phyloP scores from a whole-genome alignment of 78 protist species.

The Creolimax fragrantissima region DNA sequence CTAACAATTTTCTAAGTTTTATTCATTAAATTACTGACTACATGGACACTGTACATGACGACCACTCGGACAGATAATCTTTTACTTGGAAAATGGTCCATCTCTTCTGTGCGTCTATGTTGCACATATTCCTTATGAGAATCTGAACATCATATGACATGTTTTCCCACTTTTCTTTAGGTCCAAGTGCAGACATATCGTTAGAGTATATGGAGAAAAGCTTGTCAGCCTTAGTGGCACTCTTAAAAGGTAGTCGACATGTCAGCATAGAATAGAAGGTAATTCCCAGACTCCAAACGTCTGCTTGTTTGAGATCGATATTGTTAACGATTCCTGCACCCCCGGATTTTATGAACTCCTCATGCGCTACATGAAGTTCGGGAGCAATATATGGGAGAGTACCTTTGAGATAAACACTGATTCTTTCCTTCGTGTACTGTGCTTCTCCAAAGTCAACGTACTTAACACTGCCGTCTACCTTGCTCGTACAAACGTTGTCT shows the following conservation, averaged over 20 bases:
- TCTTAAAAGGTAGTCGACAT: background rate
- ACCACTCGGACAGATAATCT: background rate
- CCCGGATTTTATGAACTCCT: background rate
- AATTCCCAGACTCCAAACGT: slow-evolving; percentile 10
- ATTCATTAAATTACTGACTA: too few species aligned
- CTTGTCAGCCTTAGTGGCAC: background rate
- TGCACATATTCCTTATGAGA: background rate
- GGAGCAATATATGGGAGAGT: background rate
- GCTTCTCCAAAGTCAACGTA: background rate
- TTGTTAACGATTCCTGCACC: background rate
- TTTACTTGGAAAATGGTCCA: background rate
- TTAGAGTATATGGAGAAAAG: background rate
- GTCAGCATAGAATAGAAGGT: background rate
- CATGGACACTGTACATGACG: background rate
- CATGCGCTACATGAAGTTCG: background rate
- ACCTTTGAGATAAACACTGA: background rate
- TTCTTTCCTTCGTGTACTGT: background rate
- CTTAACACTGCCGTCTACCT: background rate
- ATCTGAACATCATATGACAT: background rate
- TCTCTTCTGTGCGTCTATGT: background rate
- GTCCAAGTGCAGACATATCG: background rate
- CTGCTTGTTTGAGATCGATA: background rate
- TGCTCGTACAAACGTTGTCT: background rate
- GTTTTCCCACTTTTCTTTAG: background rate
- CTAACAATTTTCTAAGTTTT: too few species aligned